Evolutionary conservation across 164 flowering plant species (phyloP).

Genomic region (Aristolochia fimbriata): DNA sequence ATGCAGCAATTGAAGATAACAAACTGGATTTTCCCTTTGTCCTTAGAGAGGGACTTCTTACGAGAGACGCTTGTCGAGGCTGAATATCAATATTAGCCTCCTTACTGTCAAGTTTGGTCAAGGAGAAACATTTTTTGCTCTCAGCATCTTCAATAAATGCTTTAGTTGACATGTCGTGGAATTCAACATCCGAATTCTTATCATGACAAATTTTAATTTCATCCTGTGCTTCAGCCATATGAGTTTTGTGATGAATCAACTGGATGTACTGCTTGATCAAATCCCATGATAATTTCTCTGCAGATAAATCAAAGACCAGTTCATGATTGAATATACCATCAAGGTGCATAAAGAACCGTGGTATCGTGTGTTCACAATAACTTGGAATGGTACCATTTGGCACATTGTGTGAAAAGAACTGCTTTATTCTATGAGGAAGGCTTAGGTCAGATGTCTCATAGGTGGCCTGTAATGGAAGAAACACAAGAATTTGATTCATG

Average conservation of each 20-base stretch:
- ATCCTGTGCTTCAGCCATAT: slow-evolving; percentile 13
- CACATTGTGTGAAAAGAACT: slow-evolving; percentile 47
- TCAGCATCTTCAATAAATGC: slow-evolving; percentile 9
- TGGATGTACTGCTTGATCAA: slow-evolving; percentile 54
- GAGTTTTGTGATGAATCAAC: slow-evolving; percentile 48
- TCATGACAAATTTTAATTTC: slow-evolving; percentile 14
- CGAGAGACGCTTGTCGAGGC: slow-evolving; percentile 15
- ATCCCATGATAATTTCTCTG: slow-evolving; percentile 42
- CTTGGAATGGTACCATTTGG: slow-evolving; percentile 14
- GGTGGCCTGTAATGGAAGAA: slow-evolving; percentile 54
- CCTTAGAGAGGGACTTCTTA: slow-evolving; percentile 18
- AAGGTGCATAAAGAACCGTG: slow-evolving; percentile 48
- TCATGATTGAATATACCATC: slow-evolving; percentile 53
- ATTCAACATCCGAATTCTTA: slow-evolving; percentile 5
- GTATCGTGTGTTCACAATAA: slow-evolving; percentile 28
- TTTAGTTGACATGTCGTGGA: slow-evolving; percentile 8
- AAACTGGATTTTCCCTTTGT: slow-evolving; percentile 58
- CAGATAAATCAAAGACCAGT: slow-evolving; percentile 40
- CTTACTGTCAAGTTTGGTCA: background rate
- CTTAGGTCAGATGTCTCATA: slow-evolving; percentile 48
- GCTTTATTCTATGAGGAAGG: slow-evolving; percentile 49
- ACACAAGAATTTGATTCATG: background rate
- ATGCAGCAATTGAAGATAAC: slow-evolving; percentile 52
- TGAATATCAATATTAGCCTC: slow-evolving; percentile 8
- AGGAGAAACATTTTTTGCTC: background rate